A percentile compares a stretch with the other conserved stretches of the same genome.
These are phyloP conservation scores for Colletotrichum gloeosporioides DNA, from an alignment of 2,329 filamentous ascomycete species.

Conservation along the genomic window DNA sequence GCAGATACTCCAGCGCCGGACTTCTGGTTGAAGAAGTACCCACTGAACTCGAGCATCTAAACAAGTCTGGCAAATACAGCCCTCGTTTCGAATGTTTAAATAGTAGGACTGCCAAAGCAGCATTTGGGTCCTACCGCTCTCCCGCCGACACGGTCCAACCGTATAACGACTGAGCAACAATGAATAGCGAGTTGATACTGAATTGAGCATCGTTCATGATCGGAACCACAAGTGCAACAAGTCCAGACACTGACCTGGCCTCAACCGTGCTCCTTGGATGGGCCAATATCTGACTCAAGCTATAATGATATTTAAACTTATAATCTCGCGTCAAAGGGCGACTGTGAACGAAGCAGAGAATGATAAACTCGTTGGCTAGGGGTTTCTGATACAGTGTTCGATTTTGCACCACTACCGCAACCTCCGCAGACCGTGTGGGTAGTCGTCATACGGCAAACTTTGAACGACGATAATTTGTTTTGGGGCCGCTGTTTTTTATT, in stretches of 20 bases:
- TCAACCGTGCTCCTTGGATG: not conserved
- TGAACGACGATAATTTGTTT: not conserved
- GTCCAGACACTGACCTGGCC: not conserved
- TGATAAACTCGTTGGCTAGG: not conserved
- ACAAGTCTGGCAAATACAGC: too few relatives aligned
- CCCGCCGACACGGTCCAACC: not conserved
- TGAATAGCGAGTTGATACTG: not conserved
- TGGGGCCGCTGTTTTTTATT: fast-evolving
- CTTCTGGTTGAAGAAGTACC: not conserved
- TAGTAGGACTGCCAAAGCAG: not conserved
- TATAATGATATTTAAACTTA: not conserved
- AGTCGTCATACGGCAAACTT: too few relatives aligned
- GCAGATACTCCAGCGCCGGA: not conserved
- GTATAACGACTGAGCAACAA: not conserved
- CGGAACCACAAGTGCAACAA: not conserved
- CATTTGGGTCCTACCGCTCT: fast-evolving
- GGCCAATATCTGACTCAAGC: not conserved
- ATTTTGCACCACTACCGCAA: too few relatives aligned
- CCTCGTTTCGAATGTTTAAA: too few relatives aligned
- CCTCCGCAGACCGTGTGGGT: too few relatives aligned
- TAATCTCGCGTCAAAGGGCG: not conserved
- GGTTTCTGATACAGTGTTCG: not conserved
- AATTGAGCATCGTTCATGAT: not conserved
- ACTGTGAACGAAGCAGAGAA: not conserved
- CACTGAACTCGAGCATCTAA: too few relatives aligned